Conservation (phyloP, 2,329 filamentous ascomycete genomes). For the Colletotrichum sp. region DNA sequence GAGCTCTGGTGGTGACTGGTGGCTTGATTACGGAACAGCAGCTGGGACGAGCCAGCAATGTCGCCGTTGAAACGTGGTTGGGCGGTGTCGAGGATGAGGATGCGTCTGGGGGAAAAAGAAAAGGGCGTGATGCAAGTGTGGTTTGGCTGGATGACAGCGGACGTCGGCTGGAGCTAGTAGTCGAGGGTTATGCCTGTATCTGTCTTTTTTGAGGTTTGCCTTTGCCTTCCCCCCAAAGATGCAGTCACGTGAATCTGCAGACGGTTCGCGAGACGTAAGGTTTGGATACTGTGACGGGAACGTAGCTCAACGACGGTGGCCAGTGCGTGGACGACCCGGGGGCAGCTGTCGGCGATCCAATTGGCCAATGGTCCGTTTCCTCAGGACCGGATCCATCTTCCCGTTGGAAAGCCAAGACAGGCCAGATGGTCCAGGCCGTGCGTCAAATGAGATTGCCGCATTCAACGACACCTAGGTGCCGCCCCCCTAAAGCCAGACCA, state of each 20-base stretch:
- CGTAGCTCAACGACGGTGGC: not conserved
- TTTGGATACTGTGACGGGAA: not conserved
- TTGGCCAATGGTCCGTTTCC: not conserved
- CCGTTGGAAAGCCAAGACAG: not conserved
- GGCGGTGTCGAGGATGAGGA: not conserved
- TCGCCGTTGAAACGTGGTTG: not conserved
- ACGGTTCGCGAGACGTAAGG: not conserved
- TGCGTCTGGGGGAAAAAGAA: not conserved
- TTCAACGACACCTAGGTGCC: constrained; percentile 1
- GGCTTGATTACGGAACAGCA: not conserved
- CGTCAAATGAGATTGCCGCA: not conserved
- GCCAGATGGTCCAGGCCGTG: not conserved
- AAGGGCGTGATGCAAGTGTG: not conserved
- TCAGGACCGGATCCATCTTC: constrained; percentile 11
- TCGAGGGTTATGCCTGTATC: not conserved
- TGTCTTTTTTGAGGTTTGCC: not conserved
- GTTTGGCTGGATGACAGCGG: not conserved
- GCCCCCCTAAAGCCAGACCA: not conserved
- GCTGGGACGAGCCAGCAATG: not conserved
- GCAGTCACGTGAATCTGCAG: not conserved
- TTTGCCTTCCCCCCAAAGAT: not conserved
- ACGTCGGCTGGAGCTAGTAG: not conserved
- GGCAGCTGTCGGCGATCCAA: not conserved
- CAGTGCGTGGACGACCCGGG: not conserved
- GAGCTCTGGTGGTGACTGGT: not conserved